These are phyloP conservation scores for Rhizophagus sp. DNA, from an alignment of 192 early-diverging fungal genomes.

Conservation along the genomic window DNA sequence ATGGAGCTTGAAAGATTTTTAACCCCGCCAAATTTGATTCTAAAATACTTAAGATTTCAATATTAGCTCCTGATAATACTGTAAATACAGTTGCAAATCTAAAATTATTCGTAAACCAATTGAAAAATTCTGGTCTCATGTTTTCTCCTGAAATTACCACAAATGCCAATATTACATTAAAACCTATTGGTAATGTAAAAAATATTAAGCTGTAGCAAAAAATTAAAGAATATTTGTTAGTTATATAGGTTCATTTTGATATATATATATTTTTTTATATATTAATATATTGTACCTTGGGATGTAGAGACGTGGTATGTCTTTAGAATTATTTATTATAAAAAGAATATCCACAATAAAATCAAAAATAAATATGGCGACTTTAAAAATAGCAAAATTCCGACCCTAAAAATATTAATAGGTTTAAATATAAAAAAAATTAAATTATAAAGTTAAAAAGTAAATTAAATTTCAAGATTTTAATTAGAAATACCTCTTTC, in stretches of 20 bases:
- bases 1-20: conserved; percentile 11
- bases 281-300: neutral
- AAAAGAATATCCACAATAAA: conserved; percentile 6
- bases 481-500: no score
- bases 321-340: neutral
- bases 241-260: no score
- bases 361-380: conserved; percentile 1
- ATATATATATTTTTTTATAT: no score
- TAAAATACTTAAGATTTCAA: conserved; percentile 14
- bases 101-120: neutral
- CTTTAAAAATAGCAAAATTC: conserved; percentile 9
- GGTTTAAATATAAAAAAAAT: no score
- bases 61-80: neutral
- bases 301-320: neutral
- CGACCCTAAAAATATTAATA: neutral
- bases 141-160: neutral
- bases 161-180: conserved; percentile 1
- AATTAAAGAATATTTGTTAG: neutral
- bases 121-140: neutral
- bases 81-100: conserved; percentile 15
- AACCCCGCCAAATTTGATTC: neutral
- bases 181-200: neutral
- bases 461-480: no score
- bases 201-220: neutral
- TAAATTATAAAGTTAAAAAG: no score